Evolutionary conservation across 768 basidiomycete genomes (phyloP).

Genomic region (Chlorophyllum brunneum): DNA sequence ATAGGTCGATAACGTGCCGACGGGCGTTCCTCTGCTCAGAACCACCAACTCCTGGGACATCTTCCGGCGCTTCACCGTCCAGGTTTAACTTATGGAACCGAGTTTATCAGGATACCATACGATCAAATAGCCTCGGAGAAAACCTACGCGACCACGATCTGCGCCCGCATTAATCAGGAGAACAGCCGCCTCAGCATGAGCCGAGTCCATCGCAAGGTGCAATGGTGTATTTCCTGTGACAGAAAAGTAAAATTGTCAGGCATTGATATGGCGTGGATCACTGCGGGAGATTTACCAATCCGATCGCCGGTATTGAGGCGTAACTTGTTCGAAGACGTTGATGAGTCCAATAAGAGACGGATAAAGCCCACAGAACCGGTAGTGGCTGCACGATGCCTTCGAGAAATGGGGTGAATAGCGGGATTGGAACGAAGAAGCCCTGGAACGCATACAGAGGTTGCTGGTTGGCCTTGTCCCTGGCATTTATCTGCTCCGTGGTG

Average conservation of each 20-base stretch:
- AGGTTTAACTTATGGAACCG: constrained; percentile 60
- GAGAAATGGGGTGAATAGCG: constrained; percentile 16
- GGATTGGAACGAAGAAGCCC: constrained; percentile 17
- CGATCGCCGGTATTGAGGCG: constrained; percentile 86
- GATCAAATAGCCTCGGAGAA: constrained; percentile 14
- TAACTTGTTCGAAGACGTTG: constrained; percentile 69
- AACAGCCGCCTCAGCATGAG: constrained; percentile 87
- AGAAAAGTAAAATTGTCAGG: constrained; percentile 16
- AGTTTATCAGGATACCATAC: constrained; percentile 11
- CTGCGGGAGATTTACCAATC: constrained; percentile 46
- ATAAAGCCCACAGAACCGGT: constrained; percentile 92
- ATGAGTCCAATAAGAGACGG: constrained; percentile 77
- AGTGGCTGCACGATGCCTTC: constrained; percentile 92
- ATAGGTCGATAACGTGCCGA: constrained; percentile 70
- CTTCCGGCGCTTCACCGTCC: constrained; percentile 85
- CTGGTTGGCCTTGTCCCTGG: constrained; percentile 91
- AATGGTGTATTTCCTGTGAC: constrained; percentile 86
- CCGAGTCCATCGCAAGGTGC: constrained; percentile 96
- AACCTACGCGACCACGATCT: constrained; percentile 79
- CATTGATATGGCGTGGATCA: constrained; percentile 18
- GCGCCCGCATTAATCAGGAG: constrained; percentile 93
- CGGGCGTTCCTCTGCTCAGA: constrained; percentile 79
- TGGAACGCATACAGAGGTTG: constrained; percentile 66
- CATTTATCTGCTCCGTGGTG: constrained; percentile 72
- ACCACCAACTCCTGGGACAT: constrained; percentile 87